Evolutionary conservation across 2,329 filamentous ascomycete genomes (phyloP), one percentile per base, ranked within the genome.

Genomic region (Colletotrichum eremochloae): DNA sequence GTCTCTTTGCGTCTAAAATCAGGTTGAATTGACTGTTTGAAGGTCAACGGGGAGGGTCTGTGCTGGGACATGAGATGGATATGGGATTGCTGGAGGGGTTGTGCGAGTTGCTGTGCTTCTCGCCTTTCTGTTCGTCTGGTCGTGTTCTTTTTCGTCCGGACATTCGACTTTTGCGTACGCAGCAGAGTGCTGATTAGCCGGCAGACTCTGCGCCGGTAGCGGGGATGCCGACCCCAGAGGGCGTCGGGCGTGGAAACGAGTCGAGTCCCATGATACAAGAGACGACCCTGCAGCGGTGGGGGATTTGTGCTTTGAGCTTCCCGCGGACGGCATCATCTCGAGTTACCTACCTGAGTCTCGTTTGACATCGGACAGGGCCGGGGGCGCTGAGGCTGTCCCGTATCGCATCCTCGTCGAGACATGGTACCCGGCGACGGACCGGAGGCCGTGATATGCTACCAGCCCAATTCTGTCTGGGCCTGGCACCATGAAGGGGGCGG

Each of bases 1-100:
- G 8, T 18, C 11, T 36, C 15, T n/a, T 15, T 24, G n/a, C 60
- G 60, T 63, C 60, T 40, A 33, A 46, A 18, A n/a, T 40, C 40
- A 44, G 48, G n/a, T 52, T n/a, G 20, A 24, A 14, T 29, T 24
- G 31, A 24, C 44, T n/a, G 40, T 18, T 18, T 62, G 58, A 24
- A 6, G 12, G 9, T 5, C 5, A 44, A 4, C 1, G 18, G 20
- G 40, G 5, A 11, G 44, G n/a, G 44, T 40, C 44, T 52, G 60
- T 63, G 60, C 33, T 40, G 20, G 11, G 33, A 20, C 46, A 38
- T 63, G 60, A 38, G 60, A 63, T 29, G 46, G 12, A 48, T 12
- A 62, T 36, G 58, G 58, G 24, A 9, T 48, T 48, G 4, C 9
- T 5, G 20, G 42, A 44, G 6, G 14, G n/a, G 5, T 5, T 8